A percentile compares a stretch with the other conserved stretches of the same genome.
phyloP scores from a whole-genome alignment of 2,329 filamentous ascomycete species.

The Saccharata proteae region DNA sequence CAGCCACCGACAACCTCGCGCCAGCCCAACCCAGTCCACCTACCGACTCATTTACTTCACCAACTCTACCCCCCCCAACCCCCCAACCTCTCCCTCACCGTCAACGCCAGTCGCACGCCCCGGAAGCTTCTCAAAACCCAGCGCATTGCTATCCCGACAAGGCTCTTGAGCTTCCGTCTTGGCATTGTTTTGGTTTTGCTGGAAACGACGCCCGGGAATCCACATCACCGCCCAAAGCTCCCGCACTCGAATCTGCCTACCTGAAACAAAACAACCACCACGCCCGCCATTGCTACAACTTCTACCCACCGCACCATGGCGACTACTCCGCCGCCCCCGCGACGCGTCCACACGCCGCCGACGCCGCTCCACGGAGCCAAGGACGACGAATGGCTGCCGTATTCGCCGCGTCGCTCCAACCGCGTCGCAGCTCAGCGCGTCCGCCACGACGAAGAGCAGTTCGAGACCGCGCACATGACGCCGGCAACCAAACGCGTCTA shows the following conservation, averaged over 20 bases:
- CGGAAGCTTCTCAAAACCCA: too few species aligned
- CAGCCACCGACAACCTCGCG: too few species aligned
- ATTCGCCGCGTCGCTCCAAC: slow-evolving; percentile 56
- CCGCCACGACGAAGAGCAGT: slow-evolving; percentile 7
- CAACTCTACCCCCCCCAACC: too few species aligned
- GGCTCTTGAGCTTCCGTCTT: too few species aligned
- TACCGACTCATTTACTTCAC: background rate
- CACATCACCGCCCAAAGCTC: too few species aligned
- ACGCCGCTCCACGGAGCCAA: slow-evolving; percentile 54
- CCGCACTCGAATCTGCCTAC: too few species aligned
- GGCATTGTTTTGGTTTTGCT: background rate
- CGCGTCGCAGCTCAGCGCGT: slow-evolving; percentile 47
- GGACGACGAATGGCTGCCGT: slow-evolving; percentile 60
- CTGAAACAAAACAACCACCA: background rate
- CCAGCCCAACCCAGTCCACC: too few species aligned
- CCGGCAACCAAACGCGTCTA: slow-evolving; percentile 12
- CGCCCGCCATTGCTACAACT: background rate
- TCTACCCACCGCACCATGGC: slow-evolving; percentile 17
- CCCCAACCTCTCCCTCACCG: too few species aligned
- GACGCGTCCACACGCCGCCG: slow-evolving; percentile 50
- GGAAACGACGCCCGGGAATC: background rate
- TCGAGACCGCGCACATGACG: slow-evolving; percentile 5
- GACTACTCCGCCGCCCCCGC: slow-evolving; percentile 50
- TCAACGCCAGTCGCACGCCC: too few species aligned
- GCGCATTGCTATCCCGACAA: too few species aligned